Percentiles rank a stretch among this genome's conserved stretches.
phyloP scores from a whole-genome alignment of 1,284 basidiomycete species.

The Apiotrichum domesticum region DNA sequence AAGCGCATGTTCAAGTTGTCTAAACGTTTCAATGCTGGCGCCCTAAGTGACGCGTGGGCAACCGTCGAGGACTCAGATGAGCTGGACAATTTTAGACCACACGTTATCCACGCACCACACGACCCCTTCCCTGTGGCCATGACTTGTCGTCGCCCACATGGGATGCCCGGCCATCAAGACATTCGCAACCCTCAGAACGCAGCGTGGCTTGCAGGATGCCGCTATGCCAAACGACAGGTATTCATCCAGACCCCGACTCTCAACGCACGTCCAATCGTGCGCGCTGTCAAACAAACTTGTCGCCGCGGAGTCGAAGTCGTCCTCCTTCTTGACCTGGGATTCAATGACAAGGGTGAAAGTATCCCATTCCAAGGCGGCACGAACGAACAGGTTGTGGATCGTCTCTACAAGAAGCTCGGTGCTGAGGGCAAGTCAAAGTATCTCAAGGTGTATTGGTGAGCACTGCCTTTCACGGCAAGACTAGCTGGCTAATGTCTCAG shows the following conservation, averaged over 20 bases:
- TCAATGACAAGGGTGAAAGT: slow-evolving; percentile 59
- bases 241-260: slow-evolving; percentile 74
- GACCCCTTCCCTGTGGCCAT: slow-evolving; percentile 66
- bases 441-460: slow-evolving; percentile 60
- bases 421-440: slow-evolving; percentile 52
- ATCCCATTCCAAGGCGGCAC: slow-evolving; percentile 74
- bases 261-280: slow-evolving; percentile 63
- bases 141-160: slow-evolving; percentile 63
- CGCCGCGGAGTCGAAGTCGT: slow-evolving; percentile 62
- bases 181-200: slow-evolving; percentile 64
- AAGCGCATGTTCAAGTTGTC: slow-evolving; percentile 44
- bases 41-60: slow-evolving; percentile 48
- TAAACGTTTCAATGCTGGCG: slow-evolving; percentile 49
- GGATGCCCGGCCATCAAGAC: slow-evolving; percentile 52
- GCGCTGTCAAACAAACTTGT: slow-evolving; percentile 61
- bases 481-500: neutral
- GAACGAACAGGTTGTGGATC: slow-evolving; percentile 66
- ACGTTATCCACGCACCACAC: slow-evolving; percentile 57
- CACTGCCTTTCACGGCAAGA: neutral
- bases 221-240: slow-evolving; percentile 61
- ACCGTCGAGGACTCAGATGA: slow-evolving; percentile 50
- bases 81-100: slow-evolving; percentile 52
- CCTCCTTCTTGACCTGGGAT: slow-evolving; percentile 61
- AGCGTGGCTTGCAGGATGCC: slow-evolving; percentile 67
- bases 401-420: slow-evolving; percentile 57